These are phyloP conservation scores for Lasiosphaeria hispida DNA, from an alignment of 495 filamentous ascomycete species.

Conservation along the genomic window DNA sequence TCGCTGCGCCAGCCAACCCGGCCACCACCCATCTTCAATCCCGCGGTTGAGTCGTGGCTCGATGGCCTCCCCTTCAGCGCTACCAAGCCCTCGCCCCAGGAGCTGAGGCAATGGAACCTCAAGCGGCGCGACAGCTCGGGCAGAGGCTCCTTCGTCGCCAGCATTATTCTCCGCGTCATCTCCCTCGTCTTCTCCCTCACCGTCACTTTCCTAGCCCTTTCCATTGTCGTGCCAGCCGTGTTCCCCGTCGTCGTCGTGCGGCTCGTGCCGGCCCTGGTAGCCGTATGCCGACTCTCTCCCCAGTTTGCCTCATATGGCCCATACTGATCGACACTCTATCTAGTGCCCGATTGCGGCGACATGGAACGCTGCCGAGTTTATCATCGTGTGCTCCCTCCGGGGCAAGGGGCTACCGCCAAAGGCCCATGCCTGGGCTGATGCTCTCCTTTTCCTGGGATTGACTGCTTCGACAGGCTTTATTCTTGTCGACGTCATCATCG, in stretches of 20 bases:
- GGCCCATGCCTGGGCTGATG: conserved; percentile 15
- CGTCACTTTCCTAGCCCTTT: conserved; percentile 6
- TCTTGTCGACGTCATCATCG: conserved; percentile 16
- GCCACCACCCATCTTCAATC: conserved; percentile 1
- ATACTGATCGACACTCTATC: not conserved
- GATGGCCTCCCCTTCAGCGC: conserved; percentile 19
- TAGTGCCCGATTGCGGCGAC: conserved; percentile 13
- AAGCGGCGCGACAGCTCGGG: conserved; percentile 7
- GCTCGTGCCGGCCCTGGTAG: no score
- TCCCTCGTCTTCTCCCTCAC: conserved; percentile 18
- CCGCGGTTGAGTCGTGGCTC: conserved; percentile 27
- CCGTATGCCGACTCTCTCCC: no score
- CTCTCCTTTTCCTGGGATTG: conserved; percentile 9
- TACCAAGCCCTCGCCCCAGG: conserved; percentile 14
- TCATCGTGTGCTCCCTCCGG: not conserved
- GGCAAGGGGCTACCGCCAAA: conserved; percentile 18
- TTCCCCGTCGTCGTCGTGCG: no score
- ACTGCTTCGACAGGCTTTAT: conserved; percentile 3
- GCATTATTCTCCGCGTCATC: conserved; percentile 16
- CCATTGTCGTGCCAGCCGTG: not conserved
- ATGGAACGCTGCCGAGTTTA: conserved; percentile 24
- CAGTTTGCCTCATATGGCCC: not conserved
- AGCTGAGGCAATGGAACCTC: conserved; percentile 24
- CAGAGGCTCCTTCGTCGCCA: conserved; percentile 15
- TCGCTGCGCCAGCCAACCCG: no score